These are phyloP conservation scores for Paramyrothecium roridum DNA, from an alignment of 2,329 filamentous ascomycete species.

Conservation along the genomic window DNA sequence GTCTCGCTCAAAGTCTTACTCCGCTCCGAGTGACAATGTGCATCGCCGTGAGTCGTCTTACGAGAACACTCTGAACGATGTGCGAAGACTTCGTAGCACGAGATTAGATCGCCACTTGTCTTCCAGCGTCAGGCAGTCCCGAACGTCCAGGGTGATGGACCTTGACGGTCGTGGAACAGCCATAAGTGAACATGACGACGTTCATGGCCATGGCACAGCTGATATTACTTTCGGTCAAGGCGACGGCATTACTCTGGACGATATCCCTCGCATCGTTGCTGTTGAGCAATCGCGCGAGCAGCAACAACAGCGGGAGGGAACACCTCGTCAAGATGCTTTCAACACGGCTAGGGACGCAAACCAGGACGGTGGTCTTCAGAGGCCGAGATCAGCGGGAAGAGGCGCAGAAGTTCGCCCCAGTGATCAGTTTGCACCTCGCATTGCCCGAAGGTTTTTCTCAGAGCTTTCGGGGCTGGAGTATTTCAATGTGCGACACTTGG, in stretches of 20 bases:
- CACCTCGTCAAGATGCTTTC: slow-evolving; percentile 52
- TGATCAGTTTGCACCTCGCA: slow-evolving; percentile 52
- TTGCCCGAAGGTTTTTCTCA: slow-evolving; percentile 83
- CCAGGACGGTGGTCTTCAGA: slow-evolving; percentile 65
- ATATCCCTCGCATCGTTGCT: slow-evolving; percentile 93
- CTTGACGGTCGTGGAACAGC: slow-evolving; percentile 58
- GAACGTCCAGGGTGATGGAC: slow-evolving; percentile 90
- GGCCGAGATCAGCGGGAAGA: slow-evolving; percentile 53
- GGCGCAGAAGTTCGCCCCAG: slow-evolving; percentile 47
- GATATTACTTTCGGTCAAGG: slow-evolving; percentile 86
- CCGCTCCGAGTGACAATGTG: slow-evolving; percentile 51
- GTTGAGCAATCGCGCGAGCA: slow-evolving; percentile 94
- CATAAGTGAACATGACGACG: slow-evolving; percentile 53
- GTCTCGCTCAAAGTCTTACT: slow-evolving; percentile 71
- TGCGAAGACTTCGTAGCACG: slow-evolving; percentile 86
- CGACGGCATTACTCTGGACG: slow-evolving; percentile 89
- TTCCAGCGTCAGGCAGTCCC: slow-evolving; percentile 84
- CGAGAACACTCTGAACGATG: slow-evolving; percentile 94
- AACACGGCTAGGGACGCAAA: slow-evolving; percentile 18
- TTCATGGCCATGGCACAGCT: slow-evolving; percentile 49
- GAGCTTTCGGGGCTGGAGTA: slow-evolving; percentile 94
- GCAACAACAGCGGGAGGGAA: slow-evolving; percentile 61
- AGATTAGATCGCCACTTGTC: slow-evolving; percentile 92
- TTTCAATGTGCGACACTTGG: slow-evolving; percentile 93
- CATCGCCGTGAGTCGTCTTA: slow-evolving; percentile 73